These are phyloP conservation scores for Hypoxylon sp. DNA, from an alignment of 2,329 filamentous ascomycete genomes.

Conservation along the genomic window DNA sequence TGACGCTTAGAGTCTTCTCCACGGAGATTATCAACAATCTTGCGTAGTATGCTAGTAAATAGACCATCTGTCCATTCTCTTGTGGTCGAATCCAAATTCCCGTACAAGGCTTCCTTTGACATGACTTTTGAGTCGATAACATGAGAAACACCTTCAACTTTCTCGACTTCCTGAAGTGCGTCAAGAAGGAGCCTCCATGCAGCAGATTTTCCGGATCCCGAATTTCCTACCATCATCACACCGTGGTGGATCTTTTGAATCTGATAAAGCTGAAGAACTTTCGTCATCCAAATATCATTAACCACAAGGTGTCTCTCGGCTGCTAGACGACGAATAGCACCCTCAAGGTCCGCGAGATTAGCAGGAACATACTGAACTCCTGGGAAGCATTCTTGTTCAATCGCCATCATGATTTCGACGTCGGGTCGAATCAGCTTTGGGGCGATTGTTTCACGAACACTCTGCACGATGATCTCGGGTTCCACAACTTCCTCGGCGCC, in stretches of 20 bases:
- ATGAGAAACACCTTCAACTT: constrained; percentile 93
- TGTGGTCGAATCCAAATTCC: constrained; percentile 94
- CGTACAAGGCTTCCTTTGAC: constrained; percentile 98
- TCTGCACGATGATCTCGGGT: constrained; percentile 98
- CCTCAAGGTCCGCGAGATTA: constrained; percentile 82
- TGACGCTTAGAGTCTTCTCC: constrained; percentile 97
- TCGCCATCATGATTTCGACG: constrained; percentile 86
- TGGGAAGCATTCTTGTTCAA: constrained; percentile 90
- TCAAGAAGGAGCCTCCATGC: constrained; percentile 95
- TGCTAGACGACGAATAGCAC: constrained; percentile 86
- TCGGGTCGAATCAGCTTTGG: constrained; percentile 96
- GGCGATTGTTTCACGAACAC: constrained; percentile 96
- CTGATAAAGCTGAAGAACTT: constrained; percentile 96
- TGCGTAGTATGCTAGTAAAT: constrained; percentile 96
- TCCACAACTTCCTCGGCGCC: constrained; percentile 83
- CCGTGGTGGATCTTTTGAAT: constrained; percentile 98
- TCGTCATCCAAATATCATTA: constrained; percentile 96
- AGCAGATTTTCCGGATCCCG: constrained; percentile 96
- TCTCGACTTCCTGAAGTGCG: constrained; percentile 91
- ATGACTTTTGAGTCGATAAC: constrained; percentile 99
- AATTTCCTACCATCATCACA: constrained; percentile 99
- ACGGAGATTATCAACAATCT: constrained; percentile 98
- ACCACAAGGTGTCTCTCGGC: constrained; percentile 88
- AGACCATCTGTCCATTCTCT: constrained; percentile 99
- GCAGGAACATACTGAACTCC: constrained; percentile 94